These are phyloP conservation scores for Rutstroemia sp. DNA, from an alignment of 2,329 filamentous ascomycete species.

Conservation along the genomic window DNA sequence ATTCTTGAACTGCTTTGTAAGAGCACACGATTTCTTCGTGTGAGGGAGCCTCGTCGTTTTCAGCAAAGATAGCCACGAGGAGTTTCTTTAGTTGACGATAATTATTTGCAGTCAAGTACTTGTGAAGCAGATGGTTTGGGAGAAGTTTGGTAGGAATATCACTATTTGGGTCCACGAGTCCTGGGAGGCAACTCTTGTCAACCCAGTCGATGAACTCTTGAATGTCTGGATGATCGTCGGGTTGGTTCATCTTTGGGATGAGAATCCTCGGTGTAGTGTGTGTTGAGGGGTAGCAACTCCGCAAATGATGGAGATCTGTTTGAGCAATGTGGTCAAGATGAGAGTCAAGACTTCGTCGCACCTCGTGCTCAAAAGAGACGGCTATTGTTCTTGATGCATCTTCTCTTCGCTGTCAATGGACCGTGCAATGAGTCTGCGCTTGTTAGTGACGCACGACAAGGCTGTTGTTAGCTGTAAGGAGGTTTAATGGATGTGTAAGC, in stretches of 20 bases:
- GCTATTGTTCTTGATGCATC: neutral
- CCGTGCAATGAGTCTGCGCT: neutral
- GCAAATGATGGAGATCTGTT: neutral
- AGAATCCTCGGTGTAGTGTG: neutral
- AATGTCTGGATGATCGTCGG: neutral
- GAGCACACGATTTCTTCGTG: constrained; percentile 13
- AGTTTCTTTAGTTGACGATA: neutral
- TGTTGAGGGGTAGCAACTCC: neutral
- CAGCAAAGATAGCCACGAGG: neutral
- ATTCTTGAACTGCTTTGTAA: constrained; percentile 20
- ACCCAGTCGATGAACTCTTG: neutral
- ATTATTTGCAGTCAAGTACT: neutral
- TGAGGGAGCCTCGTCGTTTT: neutral
- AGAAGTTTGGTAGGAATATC: neutral
- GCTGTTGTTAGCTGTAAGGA: neutral
- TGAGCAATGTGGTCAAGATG: neutral
- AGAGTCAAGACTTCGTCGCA: neutral
- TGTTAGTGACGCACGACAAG: neutral
- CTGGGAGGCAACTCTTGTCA: neutral
- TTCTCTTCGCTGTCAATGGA: neutral
- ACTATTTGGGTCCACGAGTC: constrained; percentile 4
- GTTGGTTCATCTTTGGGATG: neutral
- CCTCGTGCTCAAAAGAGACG: neutral
- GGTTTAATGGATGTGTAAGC: too few relatives aligned
- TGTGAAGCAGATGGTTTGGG: neutral